Conservation (phyloP, 2,329 filamentous ascomycete genomes). For the Colletotrichum godetiae region DNA sequence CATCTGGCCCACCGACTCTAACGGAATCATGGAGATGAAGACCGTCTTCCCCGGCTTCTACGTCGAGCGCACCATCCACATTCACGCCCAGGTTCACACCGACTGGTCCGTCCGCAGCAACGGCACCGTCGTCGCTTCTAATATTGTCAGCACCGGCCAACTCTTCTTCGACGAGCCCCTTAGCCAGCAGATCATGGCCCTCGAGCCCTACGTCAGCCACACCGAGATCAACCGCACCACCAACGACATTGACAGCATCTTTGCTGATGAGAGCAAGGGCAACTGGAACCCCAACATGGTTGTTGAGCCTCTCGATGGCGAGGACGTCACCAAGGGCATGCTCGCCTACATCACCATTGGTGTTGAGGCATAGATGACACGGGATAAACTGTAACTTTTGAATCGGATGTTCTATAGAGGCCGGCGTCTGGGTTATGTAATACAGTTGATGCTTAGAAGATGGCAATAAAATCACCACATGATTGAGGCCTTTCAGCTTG, state of each 20-base stretch:
- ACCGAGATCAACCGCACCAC: conserved; percentile 37
- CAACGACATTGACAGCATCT: conserved; percentile 27
- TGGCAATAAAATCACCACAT: not conserved
- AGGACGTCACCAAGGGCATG: conserved; percentile 28
- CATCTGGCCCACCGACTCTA: conserved; percentile 38
- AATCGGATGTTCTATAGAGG: not conserved
- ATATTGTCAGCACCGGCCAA: conserved; percentile 44
- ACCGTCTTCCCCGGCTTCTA: conserved; percentile 59
- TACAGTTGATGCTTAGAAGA: not conserved
- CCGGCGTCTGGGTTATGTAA: not conserved
- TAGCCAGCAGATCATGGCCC: conserved; percentile 54
- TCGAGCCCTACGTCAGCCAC: conserved; percentile 60
- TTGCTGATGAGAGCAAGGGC: conserved; percentile 1
- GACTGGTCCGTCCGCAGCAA: conserved; percentile 43
- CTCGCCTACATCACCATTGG: conserved; percentile 27
- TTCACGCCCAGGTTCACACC: conserved; percentile 55
- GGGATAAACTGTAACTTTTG: not conserved
- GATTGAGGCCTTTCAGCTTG: not conserved
- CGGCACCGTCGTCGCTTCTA: conserved; percentile 33
- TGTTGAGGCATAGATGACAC: conserved; percentile 5
- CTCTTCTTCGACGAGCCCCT: conserved; percentile 29
- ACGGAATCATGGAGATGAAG: conserved; percentile 49
- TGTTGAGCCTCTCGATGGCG: conserved; percentile 22
- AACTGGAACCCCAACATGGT: conserved; percentile 29
- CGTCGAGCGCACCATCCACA: conserved; percentile 57